Conservation (phyloP, 148 eudicot species). For the Camellia japonica region DNA sequence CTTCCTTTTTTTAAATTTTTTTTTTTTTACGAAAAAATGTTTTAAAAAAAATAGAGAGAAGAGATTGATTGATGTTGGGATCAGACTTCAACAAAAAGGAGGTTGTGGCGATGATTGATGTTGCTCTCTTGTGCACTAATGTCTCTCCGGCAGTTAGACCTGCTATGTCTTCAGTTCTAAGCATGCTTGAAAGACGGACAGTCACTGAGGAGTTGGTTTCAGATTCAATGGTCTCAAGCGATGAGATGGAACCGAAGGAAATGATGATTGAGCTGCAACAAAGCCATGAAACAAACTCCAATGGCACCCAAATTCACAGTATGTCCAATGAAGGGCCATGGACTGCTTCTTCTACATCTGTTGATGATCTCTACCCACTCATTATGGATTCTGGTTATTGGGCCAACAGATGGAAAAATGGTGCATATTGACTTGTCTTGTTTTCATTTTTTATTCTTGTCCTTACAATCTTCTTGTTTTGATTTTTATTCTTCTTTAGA, state of each 20-base stretch:
- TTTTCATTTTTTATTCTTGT: neutral
- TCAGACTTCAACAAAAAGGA: conserved; percentile 21
- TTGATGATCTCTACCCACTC: conserved; percentile 8
- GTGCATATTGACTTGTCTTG: neutral
- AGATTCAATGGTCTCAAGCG: too few relatives aligned
- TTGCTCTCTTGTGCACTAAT: conserved; percentile 22
- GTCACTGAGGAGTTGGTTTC: too few relatives aligned
- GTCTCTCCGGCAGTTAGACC: conserved; percentile 21
- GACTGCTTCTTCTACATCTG: conserved; percentile 19
- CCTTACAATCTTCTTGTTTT: too few relatives aligned
- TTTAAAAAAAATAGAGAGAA: too few relatives aligned
- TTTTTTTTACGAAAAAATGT: too few relatives aligned
- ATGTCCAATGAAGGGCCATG: conserved; percentile 13
- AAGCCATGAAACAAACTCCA: neutral
- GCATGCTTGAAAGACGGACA: too few relatives aligned
- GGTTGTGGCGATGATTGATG: conserved; percentile 12
- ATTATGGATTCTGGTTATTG: neutral
- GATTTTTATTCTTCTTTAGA: neutral
- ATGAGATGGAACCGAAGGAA: too few relatives aligned
- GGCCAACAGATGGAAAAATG: conserved; percentile 2
- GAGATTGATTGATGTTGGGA: conserved; percentile 12
- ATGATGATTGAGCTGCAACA: too few relatives aligned
- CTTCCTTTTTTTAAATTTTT: too few relatives aligned
- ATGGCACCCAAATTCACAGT: conserved; percentile 15
- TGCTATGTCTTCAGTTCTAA: conserved; percentile 23